Conservation (phyloP, 192 early-diverging fungal genomes). For the Coemansia sp. region DNA sequence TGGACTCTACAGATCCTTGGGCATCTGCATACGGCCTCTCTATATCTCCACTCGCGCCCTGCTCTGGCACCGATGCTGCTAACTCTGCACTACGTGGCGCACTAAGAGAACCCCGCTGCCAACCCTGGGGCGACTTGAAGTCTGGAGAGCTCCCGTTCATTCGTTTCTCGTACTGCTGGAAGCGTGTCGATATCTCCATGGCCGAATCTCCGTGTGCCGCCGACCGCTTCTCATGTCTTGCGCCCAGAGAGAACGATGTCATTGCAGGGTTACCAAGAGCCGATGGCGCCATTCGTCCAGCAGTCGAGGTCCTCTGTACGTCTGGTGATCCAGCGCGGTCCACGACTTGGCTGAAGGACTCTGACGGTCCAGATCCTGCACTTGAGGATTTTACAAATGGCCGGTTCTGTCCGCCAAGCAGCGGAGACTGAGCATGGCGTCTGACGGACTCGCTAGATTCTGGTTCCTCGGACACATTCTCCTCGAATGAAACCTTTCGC, state of each 20-base stretch:
- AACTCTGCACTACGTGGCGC: constrained; percentile 2
- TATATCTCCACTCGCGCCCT: background rate
- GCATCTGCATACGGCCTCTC: background rate
- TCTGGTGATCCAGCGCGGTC: constrained; percentile 14
- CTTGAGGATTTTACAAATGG: constrained; percentile 1
- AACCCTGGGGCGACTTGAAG: background rate
- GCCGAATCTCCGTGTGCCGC: constrained; percentile 26
- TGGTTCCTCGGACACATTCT: background rate
- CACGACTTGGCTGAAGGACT: constrained; percentile 6
- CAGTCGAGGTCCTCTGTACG: background rate
- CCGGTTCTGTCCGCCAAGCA: constrained; percentile 9
- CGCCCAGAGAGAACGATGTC: background rate
- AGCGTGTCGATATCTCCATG: constrained; percentile 30
- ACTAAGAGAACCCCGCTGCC: background rate
- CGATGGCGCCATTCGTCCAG: background rate
- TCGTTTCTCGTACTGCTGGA: constrained; percentile 41
- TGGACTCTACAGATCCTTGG: constrained; percentile 6
- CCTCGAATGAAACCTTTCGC: background rate
- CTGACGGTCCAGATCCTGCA: constrained; percentile 8
- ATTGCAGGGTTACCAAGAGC: background rate
- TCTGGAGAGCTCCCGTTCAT: constrained; percentile 22
- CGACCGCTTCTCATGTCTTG: constrained; percentile 14
- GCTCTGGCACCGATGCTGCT: constrained; percentile 1
- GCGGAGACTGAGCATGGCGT: constrained; percentile 27
- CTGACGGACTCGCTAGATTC: background rate